These are phyloP conservation scores for Teratosphaeria zuluensis DNA, from an alignment of 2,329 filamentous ascomycete species.

Conservation along the genomic window DNA sequence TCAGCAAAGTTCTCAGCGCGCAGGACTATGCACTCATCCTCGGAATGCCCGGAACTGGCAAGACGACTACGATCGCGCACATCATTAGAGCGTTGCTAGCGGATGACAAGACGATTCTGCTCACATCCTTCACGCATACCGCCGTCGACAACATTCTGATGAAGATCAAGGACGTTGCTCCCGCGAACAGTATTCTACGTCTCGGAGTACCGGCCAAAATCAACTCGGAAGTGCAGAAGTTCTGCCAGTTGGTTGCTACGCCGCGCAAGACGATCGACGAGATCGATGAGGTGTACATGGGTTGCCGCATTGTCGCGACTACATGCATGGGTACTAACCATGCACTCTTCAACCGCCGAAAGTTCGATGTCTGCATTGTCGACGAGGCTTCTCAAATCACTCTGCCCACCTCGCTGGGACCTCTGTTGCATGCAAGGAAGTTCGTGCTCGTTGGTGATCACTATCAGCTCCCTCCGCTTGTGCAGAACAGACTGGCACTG, in stretches of 20 bases:
- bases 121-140: constrained; percentile 94
- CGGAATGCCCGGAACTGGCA: constrained; percentile 96
- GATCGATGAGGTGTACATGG: constrained; percentile 73
- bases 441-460: constrained; percentile 97
- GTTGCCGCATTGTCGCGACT: constrained; percentile 81
- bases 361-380: constrained; percentile 97
- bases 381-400: constrained; percentile 98
- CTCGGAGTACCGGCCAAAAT: constrained; percentile 78
- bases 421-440: constrained; percentile 81
- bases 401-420: constrained; percentile 83
- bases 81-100: constrained; percentile 85
- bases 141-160: constrained; percentile 96
- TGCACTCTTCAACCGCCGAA: constrained; percentile 73
- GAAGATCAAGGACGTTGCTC: constrained; percentile 59
- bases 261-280: constrained; percentile 72
- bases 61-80: constrained; percentile 95
- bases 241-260: constrained; percentile 67
- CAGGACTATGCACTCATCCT: constrained; percentile 94
- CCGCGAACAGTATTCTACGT: constrained; percentile 62
- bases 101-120: constrained; percentile 81
- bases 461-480: constrained; percentile 87
- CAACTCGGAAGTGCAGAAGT: constrained; percentile 76
- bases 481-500: constrained; percentile 81
- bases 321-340: constrained; percentile 92
- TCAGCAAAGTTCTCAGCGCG: constrained; percentile 92